Base-by-base conservation (phyloP, 2,329 filamentous ascomycete species). In the Fusarium xylarioides region DNA sequence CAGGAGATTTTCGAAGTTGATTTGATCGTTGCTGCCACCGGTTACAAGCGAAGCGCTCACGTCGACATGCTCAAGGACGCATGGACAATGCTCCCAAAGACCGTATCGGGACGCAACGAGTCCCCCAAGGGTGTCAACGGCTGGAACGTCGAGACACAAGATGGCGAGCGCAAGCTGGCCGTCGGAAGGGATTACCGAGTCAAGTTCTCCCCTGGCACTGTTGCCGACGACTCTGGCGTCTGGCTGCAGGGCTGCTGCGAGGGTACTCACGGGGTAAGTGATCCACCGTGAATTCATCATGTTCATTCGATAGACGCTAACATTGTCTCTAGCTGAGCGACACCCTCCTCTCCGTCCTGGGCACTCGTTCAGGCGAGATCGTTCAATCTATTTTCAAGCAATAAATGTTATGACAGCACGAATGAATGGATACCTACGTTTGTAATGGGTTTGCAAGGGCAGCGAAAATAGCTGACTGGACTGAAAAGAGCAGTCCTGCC, bases 171-270 rank as follows among this genome's bases (percentile, higher is more conserved):
- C 59, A 83, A 89, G 67, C 92, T 94, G 83, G 86, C 86, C 21
- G 93, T 97, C 4, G 86, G 86, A 37, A 89, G 95, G 59, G 90
- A 98, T 80, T 98, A 98, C 82, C 88, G 88, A 57, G 89, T 98
- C 54, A 85, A 91, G 66, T 94, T 97, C 79, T 86, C 89, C 54
- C 84, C 88, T 4, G 91, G 89, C 35, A 86, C 88, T 53, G 92
- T 98, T 38, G 88, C 90, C n/a, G 80, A 87, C 1, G 90, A 91
- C 49, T 92, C 94, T 19, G 95, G 95, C 7, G 87, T 98, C 66
- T 98, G 93, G 92, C 86, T 98, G 76, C 96, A 98, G 81, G 95
- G 95, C 37, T 98, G 95, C 84, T 97, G 95, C 80, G 95, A 98
- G 85, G 90, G 88, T 70, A 97, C 95, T 38, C 95, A 98, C 82